Percentiles rank a stretch among this genome's conserved stretches.
These are phyloP conservation scores for Berberis thunbergii DNA, from an alignment of 164 flowering plant genomes.

Conservation along the genomic window DNA sequence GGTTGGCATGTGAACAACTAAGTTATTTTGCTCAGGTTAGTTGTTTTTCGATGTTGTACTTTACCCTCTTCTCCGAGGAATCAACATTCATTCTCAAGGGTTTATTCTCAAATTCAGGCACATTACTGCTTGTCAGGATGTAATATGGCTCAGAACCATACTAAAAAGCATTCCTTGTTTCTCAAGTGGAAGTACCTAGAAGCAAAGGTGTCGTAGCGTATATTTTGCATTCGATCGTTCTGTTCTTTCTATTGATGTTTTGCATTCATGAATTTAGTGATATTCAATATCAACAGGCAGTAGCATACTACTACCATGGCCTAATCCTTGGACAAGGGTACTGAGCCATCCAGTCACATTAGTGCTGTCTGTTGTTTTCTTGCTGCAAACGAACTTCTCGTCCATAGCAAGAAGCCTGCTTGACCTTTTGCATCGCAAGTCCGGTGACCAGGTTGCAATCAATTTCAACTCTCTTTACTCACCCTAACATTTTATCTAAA, in stretches of 20 bases:
- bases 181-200: no score
- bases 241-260: no score
- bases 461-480: not conserved
- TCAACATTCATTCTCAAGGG: no score
- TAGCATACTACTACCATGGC: conserved; percentile 92
- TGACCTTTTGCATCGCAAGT: conserved; percentile 67
- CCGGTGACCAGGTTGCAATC: conserved; percentile 73
- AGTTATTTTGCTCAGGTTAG: conserved; percentile 66
- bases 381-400: conserved; percentile 72
- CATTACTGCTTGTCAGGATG: no score
- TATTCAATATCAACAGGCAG: conserved; percentile 43
- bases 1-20: conserved; percentile 87
- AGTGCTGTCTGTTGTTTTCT: conserved; percentile 74
- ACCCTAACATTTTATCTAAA: not conserved
- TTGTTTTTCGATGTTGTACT: not conserved
- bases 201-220: no score
- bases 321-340: conserved; percentile 81
- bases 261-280: not conserved
- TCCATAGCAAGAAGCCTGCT: conserved; percentile 76
- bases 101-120: no score
- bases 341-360: conserved; percentile 53
- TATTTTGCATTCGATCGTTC: no score
- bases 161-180: no score
- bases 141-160: no score
- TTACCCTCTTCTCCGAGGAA: no score